These are phyloP conservation scores for Pycnococcus provasolii DNA, from an alignment of 139 green algal species.

Conservation along the genomic window DNA sequence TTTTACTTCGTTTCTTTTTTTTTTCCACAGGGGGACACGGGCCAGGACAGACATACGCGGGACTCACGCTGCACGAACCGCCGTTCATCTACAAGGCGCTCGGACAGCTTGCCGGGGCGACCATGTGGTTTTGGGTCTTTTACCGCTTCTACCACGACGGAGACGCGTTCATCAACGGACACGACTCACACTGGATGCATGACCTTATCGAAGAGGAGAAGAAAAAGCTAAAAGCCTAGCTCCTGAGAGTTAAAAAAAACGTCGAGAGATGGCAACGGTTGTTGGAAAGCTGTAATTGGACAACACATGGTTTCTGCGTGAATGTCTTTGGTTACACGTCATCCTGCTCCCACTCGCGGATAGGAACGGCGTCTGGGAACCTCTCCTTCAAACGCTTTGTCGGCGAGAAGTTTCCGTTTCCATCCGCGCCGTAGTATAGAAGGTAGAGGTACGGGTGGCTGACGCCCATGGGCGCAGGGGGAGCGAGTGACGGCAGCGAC, in stretches of 20 bases:
- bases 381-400: constrained; percentile 33
- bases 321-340: too few species aligned
- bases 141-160: constrained; percentile 28
- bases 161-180: constrained; percentile 20
- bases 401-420: constrained; percentile 36
- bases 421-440: constrained; percentile 38
- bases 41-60: constrained; percentile 15
- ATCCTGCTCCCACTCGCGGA: too few species aligned
- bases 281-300: too few species aligned
- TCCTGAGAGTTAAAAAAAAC: too few species aligned
- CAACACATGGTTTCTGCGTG: too few species aligned
- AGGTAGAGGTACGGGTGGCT: constrained; percentile 42
- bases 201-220: constrained; percentile 11
- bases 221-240: neutral
- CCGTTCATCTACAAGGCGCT: constrained; percentile 1
- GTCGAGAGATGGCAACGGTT: too few species aligned
- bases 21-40: neutral
- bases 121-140: constrained; percentile 27
- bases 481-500: too few species aligned
- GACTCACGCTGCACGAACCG: constrained; percentile 18
- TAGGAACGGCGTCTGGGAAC: neutral
- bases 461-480: too few species aligned
- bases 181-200: constrained; percentile 20
- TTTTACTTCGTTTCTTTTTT: too few species aligned
- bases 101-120: neutral